Percentiles rank a stretch among this genome's conserved stretches.
These are phyloP conservation scores for Gossypium sturtianum DNA, from an alignment of 345 rosid species.

Conservation along the genomic window DNA sequence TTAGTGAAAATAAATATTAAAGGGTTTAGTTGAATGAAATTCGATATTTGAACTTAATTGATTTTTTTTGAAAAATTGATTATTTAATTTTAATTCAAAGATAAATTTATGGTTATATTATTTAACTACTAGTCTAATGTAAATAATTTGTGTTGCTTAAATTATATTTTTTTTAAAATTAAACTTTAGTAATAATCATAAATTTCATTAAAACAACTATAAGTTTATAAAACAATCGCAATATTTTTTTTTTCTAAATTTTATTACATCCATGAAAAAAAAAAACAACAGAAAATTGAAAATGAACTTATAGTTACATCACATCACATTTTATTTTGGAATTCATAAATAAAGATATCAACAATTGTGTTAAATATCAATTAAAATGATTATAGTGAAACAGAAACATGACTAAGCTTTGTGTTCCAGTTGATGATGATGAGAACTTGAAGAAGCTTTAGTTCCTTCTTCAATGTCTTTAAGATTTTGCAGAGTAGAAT, in stretches of 20 bases:
- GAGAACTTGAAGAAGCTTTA: constrained; percentile 14
- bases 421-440: constrained; percentile 13
- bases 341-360: background rate
- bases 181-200: too few species aligned
- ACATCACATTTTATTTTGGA: background rate
- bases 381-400: background rate
- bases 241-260: background rate
- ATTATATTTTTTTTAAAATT: too few species aligned
- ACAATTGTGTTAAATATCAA: background rate
- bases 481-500: background rate
- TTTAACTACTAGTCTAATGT: too few species aligned
- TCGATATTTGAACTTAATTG: too few species aligned
- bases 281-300: background rate
- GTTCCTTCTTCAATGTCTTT: constrained; percentile 6
- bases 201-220: too few species aligned
- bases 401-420: constrained; percentile 6
- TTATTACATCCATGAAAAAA: background rate
- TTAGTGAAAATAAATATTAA: too few species aligned
- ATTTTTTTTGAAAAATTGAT: too few species aligned
- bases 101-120: too few species aligned
- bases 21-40: too few species aligned
- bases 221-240: background rate
- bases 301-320: background rate
- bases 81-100: too few species aligned
- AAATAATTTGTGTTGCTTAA: too few species aligned